Evolutionary conservation across 257 asterid genomes (phyloP).

Genomic region (Dorcoceras hygrometricum): DNA sequence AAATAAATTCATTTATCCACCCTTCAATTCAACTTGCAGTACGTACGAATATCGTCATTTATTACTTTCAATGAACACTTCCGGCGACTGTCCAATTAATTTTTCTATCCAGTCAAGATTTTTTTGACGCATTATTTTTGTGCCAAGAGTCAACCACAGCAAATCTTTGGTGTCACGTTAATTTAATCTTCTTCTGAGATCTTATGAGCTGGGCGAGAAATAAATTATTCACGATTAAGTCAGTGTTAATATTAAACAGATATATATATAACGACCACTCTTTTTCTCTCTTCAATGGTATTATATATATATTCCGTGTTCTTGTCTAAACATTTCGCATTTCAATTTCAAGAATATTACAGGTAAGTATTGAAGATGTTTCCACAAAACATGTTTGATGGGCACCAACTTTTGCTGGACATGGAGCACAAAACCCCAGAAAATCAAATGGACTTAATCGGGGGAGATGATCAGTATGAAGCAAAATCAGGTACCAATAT

Average conservation of each 20-base stretch:
- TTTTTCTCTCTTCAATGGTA: slow-evolving; percentile 8
- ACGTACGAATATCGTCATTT: background rate
- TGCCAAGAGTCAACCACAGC: slow-evolving; percentile 23
- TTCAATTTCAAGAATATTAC: slow-evolving; percentile 2
- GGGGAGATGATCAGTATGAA: slow-evolving; percentile 62
- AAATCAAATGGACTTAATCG: slow-evolving; percentile 48
- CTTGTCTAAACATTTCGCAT: background rate
- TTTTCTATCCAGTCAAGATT: background rate
- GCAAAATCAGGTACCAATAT: slow-evolving; percentile 55
- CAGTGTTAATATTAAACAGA: too few species aligned
- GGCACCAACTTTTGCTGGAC: slow-evolving; percentile 54
- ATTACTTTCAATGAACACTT: background rate
- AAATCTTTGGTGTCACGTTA: background rate
- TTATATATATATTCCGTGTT: slow-evolving; percentile 5
- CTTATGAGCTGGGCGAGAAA: background rate
- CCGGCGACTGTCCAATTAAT: slow-evolving; percentile 15
- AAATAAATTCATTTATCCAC: background rate
- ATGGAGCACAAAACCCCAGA: slow-evolving; percentile 52
- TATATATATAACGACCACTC: background rate
- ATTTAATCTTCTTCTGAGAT: background rate
- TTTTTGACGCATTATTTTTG: background rate
- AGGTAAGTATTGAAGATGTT: slow-evolving; percentile 39
- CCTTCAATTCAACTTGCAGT: background rate
- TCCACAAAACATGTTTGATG: slow-evolving; percentile 64
- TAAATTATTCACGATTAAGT: background rate